A percentile compares a stretch with the other conserved stretches of the same genome.
phyloP scores from a whole-genome alignment of 257 asterid genomes.

The Avicennia marina region DNA sequence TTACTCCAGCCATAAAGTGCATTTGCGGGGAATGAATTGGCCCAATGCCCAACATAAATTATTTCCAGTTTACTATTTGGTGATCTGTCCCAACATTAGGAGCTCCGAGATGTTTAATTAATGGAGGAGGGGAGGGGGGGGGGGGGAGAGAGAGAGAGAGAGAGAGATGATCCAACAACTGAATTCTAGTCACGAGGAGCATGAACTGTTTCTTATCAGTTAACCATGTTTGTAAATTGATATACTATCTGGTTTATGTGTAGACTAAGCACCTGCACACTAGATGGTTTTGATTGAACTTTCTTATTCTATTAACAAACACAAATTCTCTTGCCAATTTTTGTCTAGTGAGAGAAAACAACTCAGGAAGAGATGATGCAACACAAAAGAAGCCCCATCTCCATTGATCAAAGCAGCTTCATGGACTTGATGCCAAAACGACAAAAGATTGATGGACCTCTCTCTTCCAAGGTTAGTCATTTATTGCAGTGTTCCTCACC shows the following conservation, averaged over 20 bases:
- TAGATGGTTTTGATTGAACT: background rate
- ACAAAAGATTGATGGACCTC: slow-evolving; percentile 48
- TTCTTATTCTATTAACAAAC: background rate
- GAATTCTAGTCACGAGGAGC: background rate
- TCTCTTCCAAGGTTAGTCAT: slow-evolving; percentile 63
- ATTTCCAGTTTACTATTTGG: too few relatives aligned
- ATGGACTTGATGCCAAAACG: slow-evolving; percentile 59
- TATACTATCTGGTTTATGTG: background rate
- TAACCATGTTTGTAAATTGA: background rate
- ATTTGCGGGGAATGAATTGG: too few relatives aligned
- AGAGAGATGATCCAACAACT: background rate
- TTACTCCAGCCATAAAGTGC: too few relatives aligned
- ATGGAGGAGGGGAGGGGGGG: too few relatives aligned
- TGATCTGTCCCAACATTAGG: too few relatives aligned
- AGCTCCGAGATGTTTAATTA: too few relatives aligned
- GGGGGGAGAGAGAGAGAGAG: too few relatives aligned
- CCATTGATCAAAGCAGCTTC: slow-evolving; percentile 55
- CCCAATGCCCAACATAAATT: too few relatives aligned
- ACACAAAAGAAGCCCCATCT: slow-evolving; percentile 58
- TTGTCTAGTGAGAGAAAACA: slow-evolving; percentile 17
- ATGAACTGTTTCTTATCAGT: background rate
- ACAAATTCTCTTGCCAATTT: background rate
- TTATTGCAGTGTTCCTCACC: background rate
- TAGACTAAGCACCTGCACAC: background rate
- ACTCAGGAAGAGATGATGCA: slow-evolving; percentile 61